phyloP scores from a whole-genome alignment of 192 early-diverging fungal genomes.

The Allomyces javanicus region DNA sequence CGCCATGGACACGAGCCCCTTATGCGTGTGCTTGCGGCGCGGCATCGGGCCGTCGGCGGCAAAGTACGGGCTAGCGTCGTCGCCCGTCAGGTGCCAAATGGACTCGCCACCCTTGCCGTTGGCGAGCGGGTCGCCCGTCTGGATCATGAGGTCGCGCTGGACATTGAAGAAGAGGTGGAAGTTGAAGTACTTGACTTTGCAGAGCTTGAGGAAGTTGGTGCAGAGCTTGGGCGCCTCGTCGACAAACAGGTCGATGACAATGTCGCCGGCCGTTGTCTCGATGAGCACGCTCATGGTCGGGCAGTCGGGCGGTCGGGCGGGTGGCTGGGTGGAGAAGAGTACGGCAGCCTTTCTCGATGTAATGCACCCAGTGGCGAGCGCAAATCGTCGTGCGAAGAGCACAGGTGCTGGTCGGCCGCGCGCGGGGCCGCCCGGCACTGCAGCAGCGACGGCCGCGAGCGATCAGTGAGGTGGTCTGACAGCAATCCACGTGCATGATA shows the following conservation, averaged over 20 bases:
- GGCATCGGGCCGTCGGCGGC: conserved; percentile 6
- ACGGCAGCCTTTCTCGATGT: no score
- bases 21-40: neutral
- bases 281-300: conserved; percentile 51
- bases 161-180: conserved; percentile 62
- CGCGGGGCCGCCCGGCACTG: no score
- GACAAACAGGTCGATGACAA: conserved; percentile 69
- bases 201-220: conserved; percentile 72
- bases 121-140: conserved; percentile 54
- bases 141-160: conserved; percentile 56
- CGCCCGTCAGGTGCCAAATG: conserved; percentile 18
- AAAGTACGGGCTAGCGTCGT: neutral
- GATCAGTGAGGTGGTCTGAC: no score
- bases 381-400: no score
- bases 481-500: no score
- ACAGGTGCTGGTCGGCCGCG: no score
- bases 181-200: conserved; percentile 78
- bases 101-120: conserved; percentile 49
- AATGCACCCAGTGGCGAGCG: no score
- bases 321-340: no score
- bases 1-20: neutral
- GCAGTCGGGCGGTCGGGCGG: neutral
- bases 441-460: no score
- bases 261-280: conserved; percentile 77
- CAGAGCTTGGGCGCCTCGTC: conserved; percentile 45